Percentiles rank a stretch among this genome's conserved stretches.
Conservation (phyloP, 202 grass and related monocot genomes). For the Musa balbisiana region DNA sequence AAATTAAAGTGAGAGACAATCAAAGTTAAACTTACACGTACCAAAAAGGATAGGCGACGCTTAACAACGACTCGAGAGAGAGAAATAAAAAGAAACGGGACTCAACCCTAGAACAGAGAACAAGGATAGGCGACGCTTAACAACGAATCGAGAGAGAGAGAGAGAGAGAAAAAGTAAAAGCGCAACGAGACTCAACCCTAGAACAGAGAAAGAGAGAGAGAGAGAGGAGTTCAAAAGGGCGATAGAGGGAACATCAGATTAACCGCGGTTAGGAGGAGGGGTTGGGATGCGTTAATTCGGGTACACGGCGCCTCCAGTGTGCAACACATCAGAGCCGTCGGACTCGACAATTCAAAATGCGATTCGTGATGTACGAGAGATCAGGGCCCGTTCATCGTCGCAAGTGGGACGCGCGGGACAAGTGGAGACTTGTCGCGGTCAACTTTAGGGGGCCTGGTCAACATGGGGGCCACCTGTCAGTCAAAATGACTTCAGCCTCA, state of each 20-base stretch:
- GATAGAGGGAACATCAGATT: background rate
- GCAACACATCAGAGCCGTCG: background rate
- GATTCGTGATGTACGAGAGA: background rate
- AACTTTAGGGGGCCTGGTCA: too few species aligned
- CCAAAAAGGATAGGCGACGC: background rate
- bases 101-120: background rate
- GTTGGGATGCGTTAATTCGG: background rate
- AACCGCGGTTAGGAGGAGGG: background rate
- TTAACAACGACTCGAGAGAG: background rate
- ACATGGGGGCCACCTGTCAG: too few species aligned
- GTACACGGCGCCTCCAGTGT: background rate
- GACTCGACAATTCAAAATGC: background rate
- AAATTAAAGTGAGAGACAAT: background rate
- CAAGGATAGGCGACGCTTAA: background rate
- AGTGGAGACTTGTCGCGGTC: background rate
- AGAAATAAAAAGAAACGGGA: background rate
- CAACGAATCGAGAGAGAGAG: background rate
- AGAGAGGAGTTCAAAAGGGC: too few species aligned
- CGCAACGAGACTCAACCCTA: background rate
- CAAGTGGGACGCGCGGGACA: too few species aligned
- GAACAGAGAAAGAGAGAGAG: background rate
- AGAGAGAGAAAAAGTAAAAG: background rate
- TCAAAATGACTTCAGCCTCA: too few species aligned
- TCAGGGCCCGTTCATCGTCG: too few species aligned
- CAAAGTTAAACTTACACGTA: background rate